Base-by-base conservation (phyloP, 768 basidiomycete species). In the Asterophora lycoperdoides region DNA sequence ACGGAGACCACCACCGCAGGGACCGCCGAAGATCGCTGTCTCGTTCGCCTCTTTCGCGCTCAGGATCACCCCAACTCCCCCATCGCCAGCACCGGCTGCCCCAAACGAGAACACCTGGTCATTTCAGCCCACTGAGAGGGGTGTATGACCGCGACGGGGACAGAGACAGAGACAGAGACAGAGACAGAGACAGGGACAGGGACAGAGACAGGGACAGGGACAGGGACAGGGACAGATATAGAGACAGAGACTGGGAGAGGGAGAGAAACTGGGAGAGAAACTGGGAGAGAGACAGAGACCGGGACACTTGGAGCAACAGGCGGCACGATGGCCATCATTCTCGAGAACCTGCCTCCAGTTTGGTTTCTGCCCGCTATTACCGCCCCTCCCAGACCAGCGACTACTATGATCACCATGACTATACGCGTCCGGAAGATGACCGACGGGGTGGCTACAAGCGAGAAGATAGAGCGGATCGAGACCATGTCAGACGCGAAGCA, bases 11-110 rank as follows among this genome's bases (percentile, higher is more conserved):
- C 43, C 47, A 58, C 48, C 23, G 23, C 3, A 52, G 67, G 8
- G 61, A 63, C 39, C 60, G 63, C 38, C 58, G 60, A 34, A 52
- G 67, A 20, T 61, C 64, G 14, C 46, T 41, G 17, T 52, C 62
- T 4, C 58, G 64, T 51, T 48, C 65, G 28, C 63, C 69, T 26
- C 61, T 53, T 44, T 60, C 59, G 35, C 69, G 62, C 47, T 73
- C 54, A 19, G 32, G 64, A 35, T 71, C 78, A 1, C 68, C 59
- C 11, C 68, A 69, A 7, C 66, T 73, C 5, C 61, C 65, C 35
- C 61, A 58, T 48, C 66, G 66, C 35, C 64, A 64, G 46, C 73
- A 75, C 52, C 60, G 72, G 29, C 64, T 75, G 13, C 65, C 76
- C 9, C 58, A 63, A 30, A 67, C 66, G n/a, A 69, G 71, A 26